Conservation (phyloP, 345 rosid species). For the Euclidium syriacum region DNA sequence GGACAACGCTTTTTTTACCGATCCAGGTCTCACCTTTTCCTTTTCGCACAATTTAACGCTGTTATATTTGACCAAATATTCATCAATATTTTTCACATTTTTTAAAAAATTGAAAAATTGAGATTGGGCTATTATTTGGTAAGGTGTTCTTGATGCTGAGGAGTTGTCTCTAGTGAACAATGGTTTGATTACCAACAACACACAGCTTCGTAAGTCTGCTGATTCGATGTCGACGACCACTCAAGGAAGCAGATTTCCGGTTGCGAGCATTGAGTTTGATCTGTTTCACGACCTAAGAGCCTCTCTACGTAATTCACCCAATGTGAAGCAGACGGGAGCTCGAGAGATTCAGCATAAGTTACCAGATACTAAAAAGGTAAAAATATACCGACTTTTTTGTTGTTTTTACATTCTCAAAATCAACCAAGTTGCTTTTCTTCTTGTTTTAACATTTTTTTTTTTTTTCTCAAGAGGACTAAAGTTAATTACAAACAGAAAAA, state of each 20-base stretch:
- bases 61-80: neutral
- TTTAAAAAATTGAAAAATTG: neutral
- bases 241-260: slow-evolving; percentile 17
- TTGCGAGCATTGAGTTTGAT: slow-evolving; percentile 26
- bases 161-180: slow-evolving; percentile 23
- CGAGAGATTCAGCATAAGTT: slow-evolving; percentile 14
- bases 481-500: neutral
- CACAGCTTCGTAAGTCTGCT: neutral
- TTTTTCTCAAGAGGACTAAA: slow-evolving; percentile 1
- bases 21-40: slow-evolving; percentile 16
- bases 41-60: neutral
- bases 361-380: slow-evolving; percentile 18
- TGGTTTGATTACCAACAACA: slow-evolving; percentile 11
- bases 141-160: slow-evolving; percentile 33
- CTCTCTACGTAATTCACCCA: neutral
- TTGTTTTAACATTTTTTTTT: neutral
- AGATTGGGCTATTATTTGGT: neutral
- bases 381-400: no score
- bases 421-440: no score
- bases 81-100: no score
- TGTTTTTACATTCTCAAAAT: no score
- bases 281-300: slow-evolving; percentile 23
- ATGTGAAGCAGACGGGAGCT: neutral
- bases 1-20: slow-evolving; percentile 24
- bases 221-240: slow-evolving; percentile 9